Evolutionary conservation across 108 stramenopile species (phyloP), one percentile per base, ranked within the genome.

Genomic region (Fragilaria radians): DNA sequence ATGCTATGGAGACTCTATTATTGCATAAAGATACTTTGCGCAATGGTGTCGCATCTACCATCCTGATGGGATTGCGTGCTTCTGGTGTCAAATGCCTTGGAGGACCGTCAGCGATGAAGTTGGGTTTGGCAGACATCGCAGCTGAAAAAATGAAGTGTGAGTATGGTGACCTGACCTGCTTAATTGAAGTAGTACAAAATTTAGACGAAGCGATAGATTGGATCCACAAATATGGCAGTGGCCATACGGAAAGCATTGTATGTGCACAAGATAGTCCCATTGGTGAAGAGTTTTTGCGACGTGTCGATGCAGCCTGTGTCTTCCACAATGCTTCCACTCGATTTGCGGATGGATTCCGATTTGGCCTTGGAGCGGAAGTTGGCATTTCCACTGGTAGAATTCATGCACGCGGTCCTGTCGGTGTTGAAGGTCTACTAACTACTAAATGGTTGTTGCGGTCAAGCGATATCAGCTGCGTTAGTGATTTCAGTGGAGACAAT

Each of bases 311-410:
- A 25, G 97, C 98, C 32, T 96, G 95, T 66, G 97, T 98, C 18
- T 98, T 98, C 78, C 92, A 97, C 72, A 99, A 99, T 73, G 94
- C 95, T 14, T 94, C 91, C 1, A 97, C 97, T 0, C 80, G 98
- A 32, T 99, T 97, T 76, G 90, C 96, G 4, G 98, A 99, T 76
- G 98, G 98, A 3, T 98, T 80, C 77, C 81, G 98, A 4, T 99
- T 97, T 76, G 98, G 98, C 18, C 58, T 99, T 33, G 98, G 98
- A 36, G 98, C 76, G 34, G 98, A 99, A 70, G 95, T 98, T 48
- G 98, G 98, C 7, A 96, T 99, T 48, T 89, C 91, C 21, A 99
- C 98, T 5, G 95, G 95, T 32, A 76, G 96, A 21, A 97, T 98
- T 52, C 97, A 98, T 71, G 85, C 97, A 9, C 85, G 98, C 32